Conservation (phyloP, 768 basidiomycete genomes). For the Rhizopogon sp. region DNA sequence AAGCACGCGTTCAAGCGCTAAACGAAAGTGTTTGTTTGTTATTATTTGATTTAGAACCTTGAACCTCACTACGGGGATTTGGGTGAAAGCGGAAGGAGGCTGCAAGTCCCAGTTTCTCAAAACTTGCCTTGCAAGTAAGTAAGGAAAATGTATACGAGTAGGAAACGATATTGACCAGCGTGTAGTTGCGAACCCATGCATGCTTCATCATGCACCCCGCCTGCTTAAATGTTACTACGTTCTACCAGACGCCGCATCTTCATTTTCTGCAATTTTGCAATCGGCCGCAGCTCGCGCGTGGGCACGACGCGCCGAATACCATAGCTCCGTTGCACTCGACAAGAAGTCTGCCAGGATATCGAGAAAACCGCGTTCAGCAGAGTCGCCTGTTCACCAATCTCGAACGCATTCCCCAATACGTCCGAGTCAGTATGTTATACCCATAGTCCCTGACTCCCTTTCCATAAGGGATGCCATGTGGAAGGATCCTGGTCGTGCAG, state of each 20-base stretch:
- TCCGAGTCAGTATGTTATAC: conserved; percentile 2
- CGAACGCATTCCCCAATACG: not conserved
- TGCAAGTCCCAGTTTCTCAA: not conserved
- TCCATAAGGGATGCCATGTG: conserved; percentile 19
- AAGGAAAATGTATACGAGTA: not conserved
- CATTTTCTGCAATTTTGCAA: conserved; percentile 38
- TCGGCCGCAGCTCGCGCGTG: conserved; percentile 49
- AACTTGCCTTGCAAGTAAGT: conserved; percentile 6
- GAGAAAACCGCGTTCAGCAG: not conserved
- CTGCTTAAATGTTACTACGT: conserved; percentile 12
- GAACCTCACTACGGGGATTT: not conserved
- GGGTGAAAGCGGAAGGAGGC: not conserved
- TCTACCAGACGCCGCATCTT: conserved; percentile 5
- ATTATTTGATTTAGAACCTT: not conserved
- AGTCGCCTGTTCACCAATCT: not conserved
- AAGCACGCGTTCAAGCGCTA: no score
- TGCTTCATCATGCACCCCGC: conserved; percentile 35
- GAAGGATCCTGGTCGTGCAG: conserved; percentile 19
- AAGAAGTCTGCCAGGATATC: not conserved
- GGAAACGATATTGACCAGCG: not conserved
- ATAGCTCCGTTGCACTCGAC: not conserved
- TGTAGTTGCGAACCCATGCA: conserved; percentile 27
- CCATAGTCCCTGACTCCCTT: conserved; percentile 19
- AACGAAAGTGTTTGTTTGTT: not conserved
- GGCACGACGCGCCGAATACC: conserved; percentile 23